Evolutionary conservation across 202 grass and related monocot species (phyloP).

Genomic region (Setaria viridis): DNA sequence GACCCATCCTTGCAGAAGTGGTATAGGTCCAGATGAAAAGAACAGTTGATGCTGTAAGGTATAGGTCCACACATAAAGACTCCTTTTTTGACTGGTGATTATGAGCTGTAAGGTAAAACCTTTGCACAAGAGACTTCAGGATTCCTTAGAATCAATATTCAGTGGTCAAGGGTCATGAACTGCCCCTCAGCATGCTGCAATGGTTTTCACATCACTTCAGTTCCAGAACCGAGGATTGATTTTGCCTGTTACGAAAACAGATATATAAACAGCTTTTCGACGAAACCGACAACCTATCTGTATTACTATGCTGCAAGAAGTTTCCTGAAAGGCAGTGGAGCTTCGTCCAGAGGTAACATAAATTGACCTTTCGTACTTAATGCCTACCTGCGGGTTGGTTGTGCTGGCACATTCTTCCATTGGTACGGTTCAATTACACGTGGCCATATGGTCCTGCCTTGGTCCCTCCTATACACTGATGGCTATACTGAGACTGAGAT

Average conservation of each 20-base stretch:
- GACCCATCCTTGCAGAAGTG: background rate
- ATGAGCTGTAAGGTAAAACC: slow-evolving; percentile 18
- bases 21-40: slow-evolving; percentile 3
- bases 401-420: slow-evolving; percentile 40
- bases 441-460: slow-evolving; percentile 29
- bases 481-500: slow-evolving; percentile 28
- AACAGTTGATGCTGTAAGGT: background rate
- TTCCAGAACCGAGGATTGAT: background rate
- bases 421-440: slow-evolving; percentile 11
- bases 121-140: slow-evolving; percentile 18
- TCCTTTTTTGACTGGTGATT: background rate
- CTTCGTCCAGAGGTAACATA: slow-evolving; percentile 39
- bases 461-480: slow-evolving; percentile 30
- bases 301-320: slow-evolving; percentile 16
- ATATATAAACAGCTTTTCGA: background rate
- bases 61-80: background rate
- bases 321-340: slow-evolving; percentile 22
- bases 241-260: background rate
- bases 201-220: slow-evolving; percentile 1
- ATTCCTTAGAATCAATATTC: background rate
- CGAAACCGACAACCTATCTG: background rate
- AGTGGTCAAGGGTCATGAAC: slow-evolving; percentile 15
- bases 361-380: slow-evolving; percentile 38
- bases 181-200: background rate
- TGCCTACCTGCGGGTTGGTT: slow-evolving; percentile 45